Conservation (phyloP, 2,329 filamentous ascomycete species). For the Chaetomiaceae sp. region DNA sequence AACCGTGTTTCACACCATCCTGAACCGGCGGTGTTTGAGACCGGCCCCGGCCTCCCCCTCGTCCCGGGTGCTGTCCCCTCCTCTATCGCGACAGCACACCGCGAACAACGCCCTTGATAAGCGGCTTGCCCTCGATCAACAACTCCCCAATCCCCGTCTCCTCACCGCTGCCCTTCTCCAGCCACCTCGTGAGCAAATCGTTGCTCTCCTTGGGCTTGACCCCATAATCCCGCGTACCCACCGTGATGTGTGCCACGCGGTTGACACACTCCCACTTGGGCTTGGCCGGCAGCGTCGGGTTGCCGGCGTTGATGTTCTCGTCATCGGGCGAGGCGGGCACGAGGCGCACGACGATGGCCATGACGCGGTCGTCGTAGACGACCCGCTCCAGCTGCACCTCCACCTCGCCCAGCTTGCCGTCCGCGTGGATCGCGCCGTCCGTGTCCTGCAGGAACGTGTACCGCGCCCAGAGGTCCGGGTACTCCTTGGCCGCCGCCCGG, state of each 20-base stretch:
- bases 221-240: slow-evolving; percentile 68
- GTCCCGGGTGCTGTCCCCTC: neutral
- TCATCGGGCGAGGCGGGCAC: slow-evolving; percentile 38
- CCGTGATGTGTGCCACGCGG: slow-evolving; percentile 76
- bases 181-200: slow-evolving; percentile 70
- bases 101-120: slow-evolving; percentile 43
- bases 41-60: no score
- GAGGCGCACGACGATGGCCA: slow-evolving; percentile 84
- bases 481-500: slow-evolving; percentile 55
- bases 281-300: neutral
- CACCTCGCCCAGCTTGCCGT: slow-evolving; percentile 57
- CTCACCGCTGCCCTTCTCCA: slow-evolving; percentile 48
- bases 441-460: slow-evolving; percentile 58
- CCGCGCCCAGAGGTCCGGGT: slow-evolving; percentile 69
- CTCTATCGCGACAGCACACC: slow-evolving; percentile 46
- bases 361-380: slow-evolving; percentile 80
- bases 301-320: slow-evolving; percentile 11
- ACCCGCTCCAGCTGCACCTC: slow-evolving; percentile 63
- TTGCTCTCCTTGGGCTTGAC: slow-evolving; percentile 97
- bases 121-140: slow-evolving; percentile 45
- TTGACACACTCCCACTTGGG: slow-evolving; percentile 66
- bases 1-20: no score
- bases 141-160: slow-evolving; percentile 45
- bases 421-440: slow-evolving; percentile 34
- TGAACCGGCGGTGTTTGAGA: no score